Conservation (phyloP, 805 yeast genomes). For the Yamadazyma endophytica region DNA sequence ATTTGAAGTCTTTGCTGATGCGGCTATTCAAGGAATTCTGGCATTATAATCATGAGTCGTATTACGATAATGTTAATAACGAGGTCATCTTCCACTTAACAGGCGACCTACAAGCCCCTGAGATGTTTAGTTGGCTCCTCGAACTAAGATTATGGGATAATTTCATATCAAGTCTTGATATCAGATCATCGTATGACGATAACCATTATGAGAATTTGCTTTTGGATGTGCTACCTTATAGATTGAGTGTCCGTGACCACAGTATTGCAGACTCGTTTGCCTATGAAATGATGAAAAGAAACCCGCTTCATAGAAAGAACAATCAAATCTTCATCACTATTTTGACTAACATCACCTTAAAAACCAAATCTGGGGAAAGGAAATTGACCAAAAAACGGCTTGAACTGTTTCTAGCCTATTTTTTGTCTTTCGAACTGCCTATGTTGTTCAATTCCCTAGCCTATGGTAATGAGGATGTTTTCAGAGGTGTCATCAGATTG, state of each 20-base stretch:
- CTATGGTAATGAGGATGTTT: constrained; percentile 24
- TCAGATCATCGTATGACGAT: constrained; percentile 7
- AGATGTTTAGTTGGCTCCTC: too few relatives aligned
- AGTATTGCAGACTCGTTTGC: constrained; percentile 1
- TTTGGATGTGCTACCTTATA: constrained; percentile 16
- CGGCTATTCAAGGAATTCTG: constrained; percentile 22
- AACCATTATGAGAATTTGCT: constrained; percentile 19
- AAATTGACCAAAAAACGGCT: background rate
- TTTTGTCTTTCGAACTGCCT: constrained; percentile 12
- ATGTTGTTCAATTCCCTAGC: constrained; percentile 22
- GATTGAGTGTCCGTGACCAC: constrained; percentile 1
- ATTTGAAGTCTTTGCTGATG: constrained; percentile 9
- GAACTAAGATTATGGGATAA: constrained; percentile 30
- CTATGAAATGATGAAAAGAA: constrained; percentile 8
- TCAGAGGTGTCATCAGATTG: constrained; percentile 14
- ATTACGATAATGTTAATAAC: constrained; percentile 11
- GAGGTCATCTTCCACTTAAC: constrained; percentile 12
- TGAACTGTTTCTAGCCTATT: constrained; percentile 13
- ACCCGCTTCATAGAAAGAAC: constrained; percentile 17
- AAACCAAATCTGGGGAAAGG: background rate
- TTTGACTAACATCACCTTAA: constrained; percentile 11
- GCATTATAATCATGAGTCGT: constrained; percentile 12
- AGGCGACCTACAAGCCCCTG: constrained; percentile 9
- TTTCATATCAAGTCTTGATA: constrained; percentile 11
- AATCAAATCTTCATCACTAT: constrained; percentile 17